phyloP scores from a whole-genome alignment of 2,329 filamentous ascomycete genomes.

The Fusarium sp. region DNA sequence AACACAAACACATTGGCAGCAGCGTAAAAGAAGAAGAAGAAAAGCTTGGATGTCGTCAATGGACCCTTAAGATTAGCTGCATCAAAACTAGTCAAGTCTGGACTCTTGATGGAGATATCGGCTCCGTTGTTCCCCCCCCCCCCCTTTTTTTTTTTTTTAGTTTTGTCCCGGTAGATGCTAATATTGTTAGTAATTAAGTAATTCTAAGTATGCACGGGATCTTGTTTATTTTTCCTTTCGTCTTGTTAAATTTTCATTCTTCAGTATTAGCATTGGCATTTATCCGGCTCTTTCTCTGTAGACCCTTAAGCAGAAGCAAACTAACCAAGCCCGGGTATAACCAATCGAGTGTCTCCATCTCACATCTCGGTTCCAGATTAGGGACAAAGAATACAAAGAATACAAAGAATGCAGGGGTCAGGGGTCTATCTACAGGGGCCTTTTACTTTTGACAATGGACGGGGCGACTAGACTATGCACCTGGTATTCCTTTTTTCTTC shows the following conservation, averaged over 20 bases:
- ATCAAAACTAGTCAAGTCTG: slow-evolving; percentile 13
- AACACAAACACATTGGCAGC: background rate
- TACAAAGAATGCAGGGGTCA: slow-evolving; percentile 27
- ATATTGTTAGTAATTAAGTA: background rate
- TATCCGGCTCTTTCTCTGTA: background rate
- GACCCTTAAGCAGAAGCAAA: slow-evolving; percentile 5
- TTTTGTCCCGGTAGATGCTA: background rate
- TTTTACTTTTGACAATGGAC: background rate
- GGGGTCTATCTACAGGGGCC: slow-evolving; percentile 9
- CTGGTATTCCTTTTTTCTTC: background rate
- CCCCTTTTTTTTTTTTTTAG: background rate
- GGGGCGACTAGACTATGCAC: background rate
- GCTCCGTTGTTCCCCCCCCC: background rate
- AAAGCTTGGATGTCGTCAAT: slow-evolving; percentile 14
- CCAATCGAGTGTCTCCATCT: slow-evolving; percentile 13
- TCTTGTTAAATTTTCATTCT: background rate
- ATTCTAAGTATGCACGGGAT: background rate
- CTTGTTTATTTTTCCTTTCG: background rate
- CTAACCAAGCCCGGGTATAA: slow-evolving; percentile 30
- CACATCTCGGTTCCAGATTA: slow-evolving; percentile 14
- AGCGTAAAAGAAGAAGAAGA: background rate
- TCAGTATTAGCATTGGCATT: background rate
- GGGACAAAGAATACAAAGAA: slow-evolving; percentile 20
- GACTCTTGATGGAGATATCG: slow-evolving; percentile 19
- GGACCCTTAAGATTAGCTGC: slow-evolving; percentile 32